Percentiles rank a stretch among this genome's conserved stretches.
phyloP scores from a whole-genome alignment of 176 grass and related monocot genomes.

The Ananas comosus region DNA sequence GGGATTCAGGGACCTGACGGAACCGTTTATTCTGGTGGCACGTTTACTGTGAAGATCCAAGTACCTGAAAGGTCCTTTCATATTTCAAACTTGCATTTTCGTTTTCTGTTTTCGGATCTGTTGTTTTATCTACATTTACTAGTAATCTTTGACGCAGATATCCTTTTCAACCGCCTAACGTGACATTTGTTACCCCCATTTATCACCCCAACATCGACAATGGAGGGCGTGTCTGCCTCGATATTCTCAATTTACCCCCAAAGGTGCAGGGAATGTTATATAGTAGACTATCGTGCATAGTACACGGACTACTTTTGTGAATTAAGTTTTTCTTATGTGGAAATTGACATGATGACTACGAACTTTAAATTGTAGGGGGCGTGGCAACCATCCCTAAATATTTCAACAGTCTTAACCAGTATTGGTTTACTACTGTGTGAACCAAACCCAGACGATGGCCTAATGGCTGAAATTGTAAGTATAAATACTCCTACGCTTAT shows the following conservation, averaged over 20 bases:
- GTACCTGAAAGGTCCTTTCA: slow-evolving; percentile 64
- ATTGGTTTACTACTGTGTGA: slow-evolving; percentile 66
- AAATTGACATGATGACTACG: too few relatives aligned
- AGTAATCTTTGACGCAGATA: slow-evolving; percentile 36
- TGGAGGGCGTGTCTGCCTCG: slow-evolving; percentile 85
- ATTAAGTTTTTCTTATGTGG: too few relatives aligned
- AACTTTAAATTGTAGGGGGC: slow-evolving; percentile 34
- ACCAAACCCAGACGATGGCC: slow-evolving; percentile 77
- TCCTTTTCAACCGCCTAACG: slow-evolving; percentile 84
- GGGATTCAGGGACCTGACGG: slow-evolving; percentile 59
- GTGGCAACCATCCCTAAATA: slow-evolving; percentile 87
- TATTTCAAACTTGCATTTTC: slow-evolving; percentile 3
- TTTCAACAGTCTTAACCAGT: slow-evolving; percentile 68
- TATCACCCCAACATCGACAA: slow-evolving; percentile 98
- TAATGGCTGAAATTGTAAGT: slow-evolving; percentile 89
- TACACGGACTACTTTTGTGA: too few relatives aligned
- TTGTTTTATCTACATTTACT: too few relatives aligned
- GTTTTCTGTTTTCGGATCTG: not conserved
- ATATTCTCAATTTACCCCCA: slow-evolving; percentile 93
- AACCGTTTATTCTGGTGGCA: slow-evolving; percentile 71
- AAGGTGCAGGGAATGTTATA: slow-evolving; percentile 43
- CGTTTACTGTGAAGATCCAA: slow-evolving; percentile 76
- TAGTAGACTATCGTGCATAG: too few relatives aligned
- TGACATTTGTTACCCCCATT: slow-evolving; percentile 84
- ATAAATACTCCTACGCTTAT: slow-evolving; percentile 12